Evolutionary conservation across 1,139 yeast genomes (phyloP).

Genomic region (Pichia sp.): DNA sequence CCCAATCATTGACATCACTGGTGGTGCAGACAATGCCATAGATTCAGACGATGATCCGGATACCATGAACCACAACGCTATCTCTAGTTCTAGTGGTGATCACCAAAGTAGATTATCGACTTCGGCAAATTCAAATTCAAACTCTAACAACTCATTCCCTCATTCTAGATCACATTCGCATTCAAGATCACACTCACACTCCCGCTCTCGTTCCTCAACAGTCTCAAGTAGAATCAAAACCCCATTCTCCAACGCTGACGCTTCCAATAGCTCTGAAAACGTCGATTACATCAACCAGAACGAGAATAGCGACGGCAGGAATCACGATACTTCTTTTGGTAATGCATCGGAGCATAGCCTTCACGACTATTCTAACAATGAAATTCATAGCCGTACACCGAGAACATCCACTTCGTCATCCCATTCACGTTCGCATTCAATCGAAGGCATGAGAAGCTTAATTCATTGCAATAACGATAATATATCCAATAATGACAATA

Average conservation of each 20-base stretch:
- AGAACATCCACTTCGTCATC: background rate
- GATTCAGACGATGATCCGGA: background rate
- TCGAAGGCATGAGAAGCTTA: background rate
- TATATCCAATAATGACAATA: background rate
- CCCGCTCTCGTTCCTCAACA: background rate
- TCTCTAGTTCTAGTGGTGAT: background rate
- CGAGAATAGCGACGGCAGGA: background rate
- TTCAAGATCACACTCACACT: background rate
- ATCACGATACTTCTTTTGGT: background rate
- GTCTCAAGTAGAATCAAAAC: conserved; percentile 7
- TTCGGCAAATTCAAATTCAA: conserved; percentile 3
- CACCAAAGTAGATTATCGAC: background rate
- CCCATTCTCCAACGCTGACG: background rate
- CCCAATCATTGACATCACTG: background rate
- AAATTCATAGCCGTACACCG: background rate
- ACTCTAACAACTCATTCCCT: background rate
- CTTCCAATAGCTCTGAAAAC: background rate
- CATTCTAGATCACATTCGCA: conserved; percentile 5
- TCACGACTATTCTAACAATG: background rate
- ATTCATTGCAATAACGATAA: background rate
- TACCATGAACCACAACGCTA: background rate
- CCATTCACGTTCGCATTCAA: background rate
- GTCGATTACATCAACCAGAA: background rate
- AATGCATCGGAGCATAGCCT: background rate
- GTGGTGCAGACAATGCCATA: background rate